Evolutionary conservation across 2,329 filamentous ascomycete species (phyloP).

Genomic region (Calonectria henricotiae): DNA sequence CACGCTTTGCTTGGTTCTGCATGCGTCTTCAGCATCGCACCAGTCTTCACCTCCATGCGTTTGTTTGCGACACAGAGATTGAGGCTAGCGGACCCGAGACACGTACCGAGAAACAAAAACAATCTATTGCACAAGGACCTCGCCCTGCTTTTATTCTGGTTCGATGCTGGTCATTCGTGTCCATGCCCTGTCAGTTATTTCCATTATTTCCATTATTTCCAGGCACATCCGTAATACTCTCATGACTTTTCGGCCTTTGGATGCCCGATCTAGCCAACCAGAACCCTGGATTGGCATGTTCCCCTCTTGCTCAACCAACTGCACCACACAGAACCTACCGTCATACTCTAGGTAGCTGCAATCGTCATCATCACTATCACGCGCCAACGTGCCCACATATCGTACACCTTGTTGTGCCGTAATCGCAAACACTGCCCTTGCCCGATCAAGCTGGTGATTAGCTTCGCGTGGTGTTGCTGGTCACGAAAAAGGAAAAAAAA

Average conservation of each 20-base stretch:
- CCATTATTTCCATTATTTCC: neutral
- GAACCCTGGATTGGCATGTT: constrained; percentile 3
- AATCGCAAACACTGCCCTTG: constrained; percentile 6
- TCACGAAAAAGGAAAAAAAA: neutral
- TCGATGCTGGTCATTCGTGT: constrained; percentile 12
- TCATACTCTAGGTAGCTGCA: constrained; percentile 18
- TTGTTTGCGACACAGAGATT: constrained; percentile 8
- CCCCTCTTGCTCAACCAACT: constrained; percentile 30
- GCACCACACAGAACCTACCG: constrained; percentile 7
- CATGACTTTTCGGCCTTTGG: constrained; percentile 19
- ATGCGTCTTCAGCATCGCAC: constrained; percentile 20
- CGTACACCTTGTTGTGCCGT: constrained; percentile 12
- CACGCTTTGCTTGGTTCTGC: constrained; percentile 24
- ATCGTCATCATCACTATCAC: constrained; percentile 48
- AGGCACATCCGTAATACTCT: constrained; percentile 7
- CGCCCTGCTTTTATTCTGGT: neutral
- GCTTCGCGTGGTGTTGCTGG: neutral
- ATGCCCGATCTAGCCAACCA: constrained; percentile 13
- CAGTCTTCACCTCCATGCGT: neutral
- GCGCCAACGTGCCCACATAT: constrained; percentile 29
- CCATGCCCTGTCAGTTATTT: constrained; percentile 11
- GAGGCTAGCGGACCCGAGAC: constrained; percentile 11
- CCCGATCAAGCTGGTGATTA: neutral
- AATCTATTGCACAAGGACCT: neutral
- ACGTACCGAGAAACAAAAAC: constrained; percentile 11